These are phyloP conservation scores for Castanopsis chinensis DNA, from an alignment of 306 rosid genomes.

Conservation along the genomic window DNA sequence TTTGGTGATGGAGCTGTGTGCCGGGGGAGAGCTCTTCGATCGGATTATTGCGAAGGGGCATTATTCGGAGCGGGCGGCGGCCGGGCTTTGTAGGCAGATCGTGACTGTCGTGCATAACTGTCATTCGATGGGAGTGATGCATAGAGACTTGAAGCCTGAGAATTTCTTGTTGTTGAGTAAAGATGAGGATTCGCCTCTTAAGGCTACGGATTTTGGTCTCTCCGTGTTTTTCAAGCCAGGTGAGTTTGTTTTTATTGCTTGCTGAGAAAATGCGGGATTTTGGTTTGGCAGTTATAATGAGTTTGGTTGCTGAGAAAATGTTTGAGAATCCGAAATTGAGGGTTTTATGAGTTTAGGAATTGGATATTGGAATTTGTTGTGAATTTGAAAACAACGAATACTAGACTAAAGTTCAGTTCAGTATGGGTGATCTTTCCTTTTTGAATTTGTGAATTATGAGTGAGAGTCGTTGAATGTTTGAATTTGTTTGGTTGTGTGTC, in stretches of 20 bases:
- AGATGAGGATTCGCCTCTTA: slow-evolving; percentile 69
- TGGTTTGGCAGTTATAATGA: too few species aligned
- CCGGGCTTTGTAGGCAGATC: slow-evolving; percentile 79
- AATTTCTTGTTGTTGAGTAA: slow-evolving; percentile 69
- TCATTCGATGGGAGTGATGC: slow-evolving; percentile 94
- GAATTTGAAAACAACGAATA: neutral
- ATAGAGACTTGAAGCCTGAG: slow-evolving; percentile 90
- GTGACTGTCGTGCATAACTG: slow-evolving; percentile 82
- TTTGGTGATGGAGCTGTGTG: slow-evolving; percentile 94
- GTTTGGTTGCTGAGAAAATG: neutral
- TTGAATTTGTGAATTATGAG: neutral
- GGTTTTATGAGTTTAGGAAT: neutral
- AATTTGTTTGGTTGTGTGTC: too few species aligned
- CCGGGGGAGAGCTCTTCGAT: slow-evolving; percentile 94
- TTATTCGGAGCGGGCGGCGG: slow-evolving; percentile 94
- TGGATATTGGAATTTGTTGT: too few species aligned
- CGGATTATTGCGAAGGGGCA: slow-evolving; percentile 84
- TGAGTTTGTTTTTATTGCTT: slow-evolving; percentile 11
- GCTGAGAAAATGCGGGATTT: neutral
- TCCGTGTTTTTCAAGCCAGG: slow-evolving; percentile 87
- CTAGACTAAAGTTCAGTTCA: neutral
- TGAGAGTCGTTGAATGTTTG: neutral
- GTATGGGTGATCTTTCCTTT: neutral
- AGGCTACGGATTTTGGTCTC: slow-evolving; percentile 93
- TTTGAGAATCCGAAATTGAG: neutral